These are phyloP conservation scores for Plantago ovata DNA, from an alignment of 257 asterid species.

Conservation along the genomic window DNA sequence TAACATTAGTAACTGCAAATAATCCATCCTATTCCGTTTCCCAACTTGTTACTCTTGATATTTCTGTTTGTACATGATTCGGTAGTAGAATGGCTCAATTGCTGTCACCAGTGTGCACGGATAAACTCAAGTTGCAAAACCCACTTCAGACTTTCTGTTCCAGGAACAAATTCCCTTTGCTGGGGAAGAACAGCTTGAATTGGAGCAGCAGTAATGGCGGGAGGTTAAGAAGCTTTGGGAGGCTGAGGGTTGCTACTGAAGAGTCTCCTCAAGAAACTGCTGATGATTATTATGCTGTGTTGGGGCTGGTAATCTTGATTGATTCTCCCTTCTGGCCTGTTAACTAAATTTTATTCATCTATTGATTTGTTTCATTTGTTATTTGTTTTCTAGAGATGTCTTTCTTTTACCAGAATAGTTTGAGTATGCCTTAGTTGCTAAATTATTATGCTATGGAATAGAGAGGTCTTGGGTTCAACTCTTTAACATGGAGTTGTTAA, in stretches of 20 bases:
- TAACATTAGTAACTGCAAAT: neutral
- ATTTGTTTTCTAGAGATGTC: no score
- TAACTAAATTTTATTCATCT: neutral
- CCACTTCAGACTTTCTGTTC: slow-evolving; percentile 39
- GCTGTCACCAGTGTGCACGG: slow-evolving; percentile 69
- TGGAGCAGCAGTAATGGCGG: slow-evolving; percentile 47
- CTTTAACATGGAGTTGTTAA: no score
- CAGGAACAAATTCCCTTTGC: slow-evolving; percentile 36
- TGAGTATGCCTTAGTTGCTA: no score
- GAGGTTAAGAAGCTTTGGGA: slow-evolving; percentile 40
- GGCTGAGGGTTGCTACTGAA: slow-evolving; percentile 55
- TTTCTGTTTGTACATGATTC: slow-evolving; percentile 19
- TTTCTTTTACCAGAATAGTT: no score
- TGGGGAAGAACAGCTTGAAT: slow-evolving; percentile 29
- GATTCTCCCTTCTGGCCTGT: no score
- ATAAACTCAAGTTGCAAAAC: slow-evolving; percentile 57
- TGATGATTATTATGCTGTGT: slow-evolving; percentile 80
- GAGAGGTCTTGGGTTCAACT: no score
- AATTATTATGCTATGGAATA: no score
- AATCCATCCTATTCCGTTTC: neutral
- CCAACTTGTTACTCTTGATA: neutral
- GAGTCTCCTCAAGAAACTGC: slow-evolving; percentile 59
- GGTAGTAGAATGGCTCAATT: slow-evolving; percentile 55
- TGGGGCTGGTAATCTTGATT: slow-evolving; percentile 65
- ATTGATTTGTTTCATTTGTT: no score